Percentiles rank a stretch among this genome's conserved stretches.
Conservation (phyloP, 306 rosid species). For the Abrus pulchellus region DNA sequence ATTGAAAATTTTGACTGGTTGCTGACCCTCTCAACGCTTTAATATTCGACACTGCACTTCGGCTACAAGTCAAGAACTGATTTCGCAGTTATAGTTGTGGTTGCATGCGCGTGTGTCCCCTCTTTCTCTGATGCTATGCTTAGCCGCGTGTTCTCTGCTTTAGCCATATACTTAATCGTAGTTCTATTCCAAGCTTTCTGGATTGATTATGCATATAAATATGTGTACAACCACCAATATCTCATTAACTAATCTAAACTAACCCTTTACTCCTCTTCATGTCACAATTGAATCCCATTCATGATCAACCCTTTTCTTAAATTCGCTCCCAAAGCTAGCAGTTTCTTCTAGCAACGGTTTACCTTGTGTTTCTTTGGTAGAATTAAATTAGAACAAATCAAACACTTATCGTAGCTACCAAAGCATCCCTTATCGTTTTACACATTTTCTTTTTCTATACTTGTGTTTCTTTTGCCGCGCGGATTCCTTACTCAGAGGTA, state of each 20-base stretch:
- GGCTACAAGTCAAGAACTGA: background rate
- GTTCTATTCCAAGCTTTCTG: background rate
- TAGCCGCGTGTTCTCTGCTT: constrained; percentile 62
- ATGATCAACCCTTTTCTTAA: background rate
- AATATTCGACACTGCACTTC: background rate
- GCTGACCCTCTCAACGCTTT: background rate
- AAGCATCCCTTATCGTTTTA: constrained; percentile 11
- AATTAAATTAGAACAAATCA: background rate
- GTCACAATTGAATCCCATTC: constrained; percentile 8
- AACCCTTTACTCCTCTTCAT: constrained; percentile 7
- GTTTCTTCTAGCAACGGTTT: background rate
- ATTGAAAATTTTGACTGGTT: background rate
- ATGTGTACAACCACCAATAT: constrained; percentile 1
- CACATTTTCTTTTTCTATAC: background rate
- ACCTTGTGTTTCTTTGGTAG: background rate
- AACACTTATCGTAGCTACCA: constrained; percentile 5
- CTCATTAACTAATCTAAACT: background rate
- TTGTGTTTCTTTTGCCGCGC: background rate
- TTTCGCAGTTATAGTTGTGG: background rate
- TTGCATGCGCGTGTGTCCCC: constrained; percentile 20
- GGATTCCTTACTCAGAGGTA: background rate
- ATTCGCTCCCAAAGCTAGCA: background rate
- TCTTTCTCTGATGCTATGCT: constrained; percentile 48
- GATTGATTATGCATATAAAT: constrained; percentile 1
- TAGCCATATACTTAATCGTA: constrained; percentile 59